Evolutionary conservation across 352 stramenopile genomes (phyloP).

Genomic region (Pythium grandisporangium): DNA sequence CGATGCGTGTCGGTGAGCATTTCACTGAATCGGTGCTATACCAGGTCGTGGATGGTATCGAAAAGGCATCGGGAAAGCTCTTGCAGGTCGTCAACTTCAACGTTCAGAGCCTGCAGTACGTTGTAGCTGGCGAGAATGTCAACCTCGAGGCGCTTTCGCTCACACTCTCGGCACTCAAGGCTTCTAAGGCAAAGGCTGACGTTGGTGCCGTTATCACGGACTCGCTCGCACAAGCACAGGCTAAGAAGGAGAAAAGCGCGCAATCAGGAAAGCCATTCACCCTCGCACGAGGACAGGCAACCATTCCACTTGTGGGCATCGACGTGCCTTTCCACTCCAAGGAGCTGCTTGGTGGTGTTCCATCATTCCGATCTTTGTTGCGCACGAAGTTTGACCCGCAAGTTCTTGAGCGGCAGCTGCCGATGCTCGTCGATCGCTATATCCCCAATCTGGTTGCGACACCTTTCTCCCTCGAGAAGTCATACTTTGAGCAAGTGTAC

Average conservation of each 20-base stretch:
- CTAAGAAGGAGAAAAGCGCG: slow-evolving; percentile 50
- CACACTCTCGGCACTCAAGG: slow-evolving; percentile 39
- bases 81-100: slow-evolving; percentile 88
- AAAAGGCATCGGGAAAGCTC: slow-evolving; percentile 47
- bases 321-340: slow-evolving; percentile 87
- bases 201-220: slow-evolving; percentile 47
- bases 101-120: slow-evolving; percentile 76
- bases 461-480: slow-evolving; percentile 67
- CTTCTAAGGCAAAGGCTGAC: slow-evolving; percentile 16
- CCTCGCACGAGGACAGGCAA: slow-evolving; percentile 57
- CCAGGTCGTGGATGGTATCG: slow-evolving; percentile 61
- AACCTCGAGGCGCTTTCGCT: slow-evolving; percentile 77
- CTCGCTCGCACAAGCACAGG: slow-evolving; percentile 35
- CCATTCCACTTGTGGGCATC: slow-evolving; percentile 81
- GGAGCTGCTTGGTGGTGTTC: slow-evolving; percentile 73
- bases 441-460: slow-evolving; percentile 81
- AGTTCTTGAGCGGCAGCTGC: slow-evolving; percentile 56
- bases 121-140: slow-evolving; percentile 73
- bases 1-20: slow-evolving; percentile 53
- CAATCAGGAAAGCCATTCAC: slow-evolving; percentile 47
- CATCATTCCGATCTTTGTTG: slow-evolving; percentile 68
- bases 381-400: slow-evolving; percentile 61
- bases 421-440: slow-evolving; percentile 67
- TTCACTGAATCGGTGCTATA: slow-evolving; percentile 67
- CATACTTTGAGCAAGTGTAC: slow-evolving; percentile 71